phyloP scores from a whole-genome alignment of 2,329 filamentous ascomycete species.

The Alternaria sp. region DNA sequence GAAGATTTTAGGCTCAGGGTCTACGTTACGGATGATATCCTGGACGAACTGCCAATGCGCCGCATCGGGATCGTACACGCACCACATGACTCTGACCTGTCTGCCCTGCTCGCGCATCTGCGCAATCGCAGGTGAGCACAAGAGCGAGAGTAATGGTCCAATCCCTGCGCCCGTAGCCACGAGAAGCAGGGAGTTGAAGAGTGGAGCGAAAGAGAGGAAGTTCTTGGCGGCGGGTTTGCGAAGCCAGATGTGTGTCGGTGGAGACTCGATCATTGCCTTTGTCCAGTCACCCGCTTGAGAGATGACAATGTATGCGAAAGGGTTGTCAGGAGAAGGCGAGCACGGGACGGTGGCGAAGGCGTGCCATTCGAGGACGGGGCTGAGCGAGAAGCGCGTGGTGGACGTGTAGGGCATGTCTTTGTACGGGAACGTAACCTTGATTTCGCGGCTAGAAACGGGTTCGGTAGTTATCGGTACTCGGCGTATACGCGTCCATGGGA shows the following conservation, averaged over 20 bases:
- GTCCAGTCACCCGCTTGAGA: constrained; percentile 48
- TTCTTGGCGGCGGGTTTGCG: constrained; percentile 24
- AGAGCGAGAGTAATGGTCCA: constrained; percentile 27
- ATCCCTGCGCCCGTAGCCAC: constrained; percentile 33
- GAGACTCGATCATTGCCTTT: constrained; percentile 9
- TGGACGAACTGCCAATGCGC: constrained; percentile 24
- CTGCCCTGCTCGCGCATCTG: constrained; percentile 9
- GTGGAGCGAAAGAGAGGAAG: constrained; percentile 24
- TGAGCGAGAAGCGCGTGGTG: constrained; percentile 20
- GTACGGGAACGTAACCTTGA: constrained; percentile 64
- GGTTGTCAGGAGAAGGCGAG: neutral
- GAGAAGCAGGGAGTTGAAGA: constrained; percentile 28
- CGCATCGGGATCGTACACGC: constrained; percentile 13
- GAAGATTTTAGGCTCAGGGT: constrained; percentile 18
- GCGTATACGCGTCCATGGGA: constrained; percentile 76
- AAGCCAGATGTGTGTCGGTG: constrained; percentile 22
- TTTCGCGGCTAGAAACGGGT: constrained; percentile 72
- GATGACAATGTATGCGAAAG: constrained; percentile 32
- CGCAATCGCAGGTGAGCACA: constrained; percentile 13
- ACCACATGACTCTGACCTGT: constrained; percentile 25
- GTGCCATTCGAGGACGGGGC: constrained; percentile 44
- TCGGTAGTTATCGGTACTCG: constrained; percentile 69
- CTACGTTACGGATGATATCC: constrained; percentile 16
- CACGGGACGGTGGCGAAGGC: constrained; percentile 46
- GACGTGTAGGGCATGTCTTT: constrained; percentile 31